phyloP scores from a whole-genome alignment of 176 grass and related monocot species.

The Lolium multiflorum region DNA sequence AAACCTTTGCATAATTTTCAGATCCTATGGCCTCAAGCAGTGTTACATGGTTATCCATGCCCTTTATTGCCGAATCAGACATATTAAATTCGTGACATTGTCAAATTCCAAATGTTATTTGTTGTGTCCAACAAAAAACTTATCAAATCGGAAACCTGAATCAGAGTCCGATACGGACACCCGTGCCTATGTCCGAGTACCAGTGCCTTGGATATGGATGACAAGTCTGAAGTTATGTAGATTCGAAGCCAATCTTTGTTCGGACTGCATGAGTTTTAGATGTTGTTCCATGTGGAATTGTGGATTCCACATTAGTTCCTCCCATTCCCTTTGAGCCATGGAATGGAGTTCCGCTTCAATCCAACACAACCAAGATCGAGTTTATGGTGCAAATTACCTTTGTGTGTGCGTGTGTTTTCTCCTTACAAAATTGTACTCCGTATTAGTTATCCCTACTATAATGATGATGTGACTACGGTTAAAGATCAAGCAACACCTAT shows the following conservation, averaged over 20 bases:
- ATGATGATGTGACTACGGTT: not conserved
- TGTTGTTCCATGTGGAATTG: not conserved
- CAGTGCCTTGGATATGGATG: not conserved
- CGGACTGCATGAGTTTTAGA: not conserved
- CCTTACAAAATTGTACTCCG: not conserved
- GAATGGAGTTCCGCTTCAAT: not conserved
- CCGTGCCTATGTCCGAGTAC: not conserved
- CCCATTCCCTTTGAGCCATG: not conserved
- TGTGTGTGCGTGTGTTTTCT: not conserved
- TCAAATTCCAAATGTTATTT: not conserved
- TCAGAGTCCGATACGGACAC: not conserved
- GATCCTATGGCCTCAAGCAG: not conserved
- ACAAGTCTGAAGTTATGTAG: not conserved
- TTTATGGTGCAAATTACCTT: not conserved
- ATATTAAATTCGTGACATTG: not conserved
- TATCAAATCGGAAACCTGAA: not conserved
- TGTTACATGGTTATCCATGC: not conserved
- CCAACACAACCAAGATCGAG: not conserved
- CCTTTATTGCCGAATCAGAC: not conserved
- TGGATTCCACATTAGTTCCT: not conserved
- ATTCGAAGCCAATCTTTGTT: not conserved
- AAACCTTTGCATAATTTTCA: slow-evolving; percentile 13
- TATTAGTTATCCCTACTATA: not conserved
- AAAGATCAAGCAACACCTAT: not conserved
- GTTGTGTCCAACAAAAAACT: not conserved